Evolutionary conservation across 179 eudicot species (phyloP), one percentile per base, ranked within the genome.

Genomic region (Carnegiea gigantea): DNA sequence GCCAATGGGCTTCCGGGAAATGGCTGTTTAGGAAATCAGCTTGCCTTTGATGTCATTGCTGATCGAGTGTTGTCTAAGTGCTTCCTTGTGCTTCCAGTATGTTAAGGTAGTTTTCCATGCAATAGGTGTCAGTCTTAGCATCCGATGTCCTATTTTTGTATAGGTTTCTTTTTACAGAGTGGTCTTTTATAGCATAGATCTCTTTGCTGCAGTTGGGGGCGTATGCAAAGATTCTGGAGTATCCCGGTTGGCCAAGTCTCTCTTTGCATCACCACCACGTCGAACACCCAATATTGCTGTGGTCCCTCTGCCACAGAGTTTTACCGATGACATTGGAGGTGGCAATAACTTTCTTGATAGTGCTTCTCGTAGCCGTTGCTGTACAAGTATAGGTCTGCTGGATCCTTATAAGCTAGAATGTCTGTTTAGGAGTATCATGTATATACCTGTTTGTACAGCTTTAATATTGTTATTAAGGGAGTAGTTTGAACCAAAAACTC

Each of bases 231-330:
- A 86, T 68, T 90, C 90, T 87, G 93, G 91, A 95, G 95, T 87
- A 88, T 95, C 98, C 75, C 78, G 87, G 83, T 89, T 93, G 93
- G 98, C 98, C 90, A 91, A 89, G 92, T 92, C 98, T 87, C 91
- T 95, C 86, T 93, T 93, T 92, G 90, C 90, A 85, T 88, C 98
- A 85, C 81, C 82, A 86, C 89, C 88, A 46, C 81, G 82, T 79
- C 82, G 85, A 72, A 70, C 85, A 80, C 83, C 95, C 73, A 74
- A 83, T 87, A 82, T 81, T 83, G 81, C 78, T 85, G 84, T 87
- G 80, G 84, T 51, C 76, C 86, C 83, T 87, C 91, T 82, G 72
- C 87, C 85, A 81, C 90, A 85, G 84, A 90, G 68, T 84, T 90
- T 72, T 82, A 81, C 30, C 85, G 75, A 78, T 86, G 76, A 81